A percentile compares a stretch with the other conserved stretches of the same genome.
Conservation (phyloP, 2,329 filamentous ascomycete genomes). For the Clarireedia hainanense region DNA sequence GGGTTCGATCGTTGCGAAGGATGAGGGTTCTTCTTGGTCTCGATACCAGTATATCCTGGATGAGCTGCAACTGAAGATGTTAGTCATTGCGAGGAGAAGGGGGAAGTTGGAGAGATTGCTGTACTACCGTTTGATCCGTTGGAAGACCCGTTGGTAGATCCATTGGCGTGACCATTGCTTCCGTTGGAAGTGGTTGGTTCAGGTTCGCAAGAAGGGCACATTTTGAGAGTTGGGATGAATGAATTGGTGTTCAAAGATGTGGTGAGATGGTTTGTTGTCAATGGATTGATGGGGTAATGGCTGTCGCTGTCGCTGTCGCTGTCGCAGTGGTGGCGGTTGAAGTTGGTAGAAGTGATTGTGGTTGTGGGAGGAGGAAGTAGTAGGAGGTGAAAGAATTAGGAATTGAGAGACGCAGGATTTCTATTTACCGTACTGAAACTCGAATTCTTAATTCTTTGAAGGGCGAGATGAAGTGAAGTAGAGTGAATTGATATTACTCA, state of each 20-base stretch:
- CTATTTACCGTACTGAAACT: too few species aligned
- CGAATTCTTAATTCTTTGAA: too few species aligned
- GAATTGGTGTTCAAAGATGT: not conserved
- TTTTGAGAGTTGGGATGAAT: constrained; percentile 16
- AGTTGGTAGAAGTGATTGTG: not conserved
- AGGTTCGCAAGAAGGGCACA: constrained; percentile 38
- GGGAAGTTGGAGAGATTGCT: constrained; percentile 7
- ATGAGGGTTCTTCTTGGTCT: constrained; percentile 41
- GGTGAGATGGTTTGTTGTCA: not conserved
- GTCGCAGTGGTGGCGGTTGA: not conserved
- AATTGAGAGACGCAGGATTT: too few species aligned
- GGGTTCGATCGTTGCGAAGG: constrained; percentile 31
- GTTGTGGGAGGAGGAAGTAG: too few species aligned
- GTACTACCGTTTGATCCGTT: constrained; percentile 1
- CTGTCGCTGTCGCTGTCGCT: too few species aligned
- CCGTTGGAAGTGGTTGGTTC: constrained; percentile 15
- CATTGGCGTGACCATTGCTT: constrained; percentile 24
- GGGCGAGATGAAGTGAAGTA: too few species aligned
- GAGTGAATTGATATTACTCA: too few species aligned
- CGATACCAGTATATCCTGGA: constrained; percentile 47
- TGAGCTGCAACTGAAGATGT: constrained; percentile 29
- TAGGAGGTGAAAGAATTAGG: too few species aligned
- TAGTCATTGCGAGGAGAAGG: constrained; percentile 8
- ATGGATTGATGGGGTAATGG: not conserved
- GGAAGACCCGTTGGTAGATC: constrained; percentile 23